Percentiles rank a stretch among this genome's conserved stretches.
These are phyloP conservation scores for Vitis hybrid DNA, from an alignment of 177 flowering plant genomes.

Conservation along the genomic window DNA sequence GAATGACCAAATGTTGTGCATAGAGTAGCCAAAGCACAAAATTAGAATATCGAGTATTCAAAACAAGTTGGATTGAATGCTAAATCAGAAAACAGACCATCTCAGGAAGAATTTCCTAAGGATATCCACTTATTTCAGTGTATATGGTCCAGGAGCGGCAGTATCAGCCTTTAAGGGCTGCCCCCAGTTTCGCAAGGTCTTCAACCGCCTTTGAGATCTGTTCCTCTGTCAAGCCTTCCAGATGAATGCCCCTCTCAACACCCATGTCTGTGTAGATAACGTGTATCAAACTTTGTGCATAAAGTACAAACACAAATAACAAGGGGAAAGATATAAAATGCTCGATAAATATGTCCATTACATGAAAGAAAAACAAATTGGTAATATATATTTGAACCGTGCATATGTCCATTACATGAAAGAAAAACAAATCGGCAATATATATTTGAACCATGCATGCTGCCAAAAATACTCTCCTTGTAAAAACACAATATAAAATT, in stretches of 20 bases:
- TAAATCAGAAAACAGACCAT: not conserved
- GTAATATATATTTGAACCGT: no score
- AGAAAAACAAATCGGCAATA: no score
- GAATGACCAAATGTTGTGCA: no score
- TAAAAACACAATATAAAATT: no score
- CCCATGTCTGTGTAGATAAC: constrained; percentile 30
- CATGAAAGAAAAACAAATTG: not conserved
- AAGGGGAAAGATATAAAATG: not conserved
- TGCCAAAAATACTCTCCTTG: no score
- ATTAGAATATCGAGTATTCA: not conserved
- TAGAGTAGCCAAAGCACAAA: no score
- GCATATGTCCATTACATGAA: not conserved
- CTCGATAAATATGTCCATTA: not conserved
- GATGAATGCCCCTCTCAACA: constrained; percentile 33
- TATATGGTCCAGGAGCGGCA: not conserved
- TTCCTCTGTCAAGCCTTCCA: constrained; percentile 34
- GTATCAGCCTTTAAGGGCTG: constrained; percentile 26
- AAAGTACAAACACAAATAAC: not conserved
- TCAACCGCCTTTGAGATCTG: constrained; percentile 37
- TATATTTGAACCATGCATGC: no score
- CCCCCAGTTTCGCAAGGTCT: constrained; percentile 33
- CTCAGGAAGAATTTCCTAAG: constrained; percentile 2
- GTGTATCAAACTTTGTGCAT: no score
- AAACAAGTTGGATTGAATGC: not conserved
- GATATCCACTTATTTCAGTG: constrained; percentile 7